Evolutionary conservation across 2,329 filamentous ascomycete species (phyloP).

Genomic region (Periglandula ipomoeae): DNA sequence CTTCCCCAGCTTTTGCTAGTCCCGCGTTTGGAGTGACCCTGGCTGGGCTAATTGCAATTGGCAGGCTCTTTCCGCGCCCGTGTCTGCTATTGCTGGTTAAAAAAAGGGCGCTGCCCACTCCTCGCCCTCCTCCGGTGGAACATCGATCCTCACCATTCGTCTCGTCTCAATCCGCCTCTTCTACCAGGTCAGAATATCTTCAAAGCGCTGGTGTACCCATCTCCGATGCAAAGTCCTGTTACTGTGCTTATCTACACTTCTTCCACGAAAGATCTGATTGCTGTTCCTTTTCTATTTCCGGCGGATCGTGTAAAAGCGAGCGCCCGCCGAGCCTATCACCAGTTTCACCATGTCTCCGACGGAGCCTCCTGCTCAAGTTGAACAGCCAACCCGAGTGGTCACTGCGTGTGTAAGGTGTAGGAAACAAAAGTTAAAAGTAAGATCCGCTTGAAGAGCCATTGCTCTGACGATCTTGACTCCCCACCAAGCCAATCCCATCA

Average conservation of each 20-base stretch:
- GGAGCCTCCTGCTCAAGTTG: background rate
- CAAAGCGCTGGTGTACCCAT: background rate
- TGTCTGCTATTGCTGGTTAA: background rate
- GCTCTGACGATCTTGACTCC: background rate
- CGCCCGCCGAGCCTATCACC: background rate
- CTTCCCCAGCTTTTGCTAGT: background rate
- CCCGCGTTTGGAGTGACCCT: background rate
- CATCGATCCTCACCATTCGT: background rate
- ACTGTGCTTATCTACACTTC: background rate
- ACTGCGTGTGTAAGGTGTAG: conserved; percentile 5
- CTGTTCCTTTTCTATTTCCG: background rate
- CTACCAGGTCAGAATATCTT: background rate
- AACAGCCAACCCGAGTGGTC: background rate
- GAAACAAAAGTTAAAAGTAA: conserved; percentile 6
- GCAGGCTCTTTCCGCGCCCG: too few species aligned
- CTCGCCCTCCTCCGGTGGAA: background rate
- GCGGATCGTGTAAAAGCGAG: background rate
- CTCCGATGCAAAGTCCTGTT: background rate
- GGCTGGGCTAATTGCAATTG: too few species aligned
- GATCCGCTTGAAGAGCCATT: background rate
- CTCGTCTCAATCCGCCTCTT: background rate
- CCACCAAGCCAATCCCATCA: background rate
- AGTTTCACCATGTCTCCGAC: background rate
- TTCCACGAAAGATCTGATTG: background rate
- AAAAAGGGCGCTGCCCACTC: background rate